Conservation (phyloP, 371 early-diverging fungal species). For the Dinochytrium kinnereticum region DNA sequence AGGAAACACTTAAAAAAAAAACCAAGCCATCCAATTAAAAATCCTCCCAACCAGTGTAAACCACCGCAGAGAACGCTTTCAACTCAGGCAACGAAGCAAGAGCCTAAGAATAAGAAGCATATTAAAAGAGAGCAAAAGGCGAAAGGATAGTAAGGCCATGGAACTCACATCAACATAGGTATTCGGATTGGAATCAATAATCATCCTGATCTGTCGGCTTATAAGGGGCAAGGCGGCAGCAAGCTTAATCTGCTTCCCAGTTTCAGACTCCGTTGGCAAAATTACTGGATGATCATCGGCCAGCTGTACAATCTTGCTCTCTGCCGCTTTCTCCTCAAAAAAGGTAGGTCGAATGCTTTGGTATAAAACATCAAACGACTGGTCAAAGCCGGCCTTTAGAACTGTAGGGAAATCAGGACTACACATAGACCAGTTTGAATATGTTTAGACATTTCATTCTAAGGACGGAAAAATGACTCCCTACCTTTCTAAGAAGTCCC, state of each 20-base stretch:
- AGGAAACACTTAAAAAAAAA: too few relatives aligned
- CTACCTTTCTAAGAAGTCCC: slow-evolving; percentile 79
- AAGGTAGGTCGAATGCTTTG: slow-evolving; percentile 40
- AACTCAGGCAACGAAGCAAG: slow-evolving; percentile 40
- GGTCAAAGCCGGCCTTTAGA: slow-evolving; percentile 58
- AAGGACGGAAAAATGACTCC: background rate
- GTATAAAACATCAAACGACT: slow-evolving; percentile 63
- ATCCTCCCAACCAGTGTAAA: slow-evolving; percentile 50
- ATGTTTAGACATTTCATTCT: background rate
- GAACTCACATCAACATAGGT: slow-evolving; percentile 73
- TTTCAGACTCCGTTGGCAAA: slow-evolving; percentile 20
- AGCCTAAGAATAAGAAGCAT: slow-evolving; percentile 28
- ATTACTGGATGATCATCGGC: background rate
- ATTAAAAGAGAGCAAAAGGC: too few relatives aligned
- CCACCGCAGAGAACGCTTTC: slow-evolving; percentile 45
- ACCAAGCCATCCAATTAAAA: background rate
- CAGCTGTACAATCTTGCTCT: background rate
- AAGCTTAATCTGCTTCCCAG: slow-evolving; percentile 59
- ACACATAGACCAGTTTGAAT: background rate
- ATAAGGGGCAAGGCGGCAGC: slow-evolving; percentile 79
- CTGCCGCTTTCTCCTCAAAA: slow-evolving; percentile 15
- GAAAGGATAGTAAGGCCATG: too few relatives aligned
- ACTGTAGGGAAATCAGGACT: slow-evolving; percentile 70
- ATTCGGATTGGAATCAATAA: slow-evolving; percentile 83
- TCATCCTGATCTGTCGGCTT: slow-evolving; percentile 75